Percentiles rank a stretch among this genome's conserved stretches.
phyloP scores from a whole-genome alignment of 345 rosid species.

The Gossypium rotundifolium region DNA sequence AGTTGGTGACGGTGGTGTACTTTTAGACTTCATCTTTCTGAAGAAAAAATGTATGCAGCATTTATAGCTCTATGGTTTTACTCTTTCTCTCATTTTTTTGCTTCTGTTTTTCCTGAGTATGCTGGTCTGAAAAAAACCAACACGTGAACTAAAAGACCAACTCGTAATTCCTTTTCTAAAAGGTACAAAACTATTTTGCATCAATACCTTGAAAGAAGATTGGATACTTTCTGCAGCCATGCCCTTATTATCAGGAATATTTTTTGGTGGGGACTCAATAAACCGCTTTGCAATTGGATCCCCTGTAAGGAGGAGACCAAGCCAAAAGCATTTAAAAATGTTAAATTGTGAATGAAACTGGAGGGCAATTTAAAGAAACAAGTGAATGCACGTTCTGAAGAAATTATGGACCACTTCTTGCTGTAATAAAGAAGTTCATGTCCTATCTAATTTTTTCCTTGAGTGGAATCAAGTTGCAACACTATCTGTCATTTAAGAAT shows the following conservation, averaged over 20 bases:
- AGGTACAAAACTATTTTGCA: conserved; percentile 1
- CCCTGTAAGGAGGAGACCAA: conserved; percentile 32
- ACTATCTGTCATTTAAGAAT: neutral
- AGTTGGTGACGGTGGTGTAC: too few species aligned
- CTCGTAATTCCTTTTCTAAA: neutral
- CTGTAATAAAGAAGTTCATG: neutral
- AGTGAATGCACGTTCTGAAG: neutral
- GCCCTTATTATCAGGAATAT: conserved; percentile 35
- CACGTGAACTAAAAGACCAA: neutral
- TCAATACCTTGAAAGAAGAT: conserved; percentile 40
- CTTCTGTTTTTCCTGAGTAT: too few species aligned
- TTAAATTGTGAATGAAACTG: neutral
- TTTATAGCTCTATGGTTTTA: too few species aligned
- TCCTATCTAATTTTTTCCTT: neutral
- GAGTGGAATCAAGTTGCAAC: neutral
- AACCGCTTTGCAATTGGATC: conserved; percentile 69
- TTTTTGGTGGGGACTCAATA: conserved; percentile 33
- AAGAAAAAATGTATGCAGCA: too few species aligned
- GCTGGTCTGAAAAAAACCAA: too few species aligned
- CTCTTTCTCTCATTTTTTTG: too few species aligned
- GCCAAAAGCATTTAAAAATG: conserved; percentile 1
- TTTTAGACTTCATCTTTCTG: too few species aligned
- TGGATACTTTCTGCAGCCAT: conserved; percentile 22
- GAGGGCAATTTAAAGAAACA: conserved; percentile 2
- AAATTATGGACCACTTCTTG: neutral